phyloP scores from a whole-genome alignment of 2,329 filamentous ascomycete species.

The Botrytis galanthina region DNA sequence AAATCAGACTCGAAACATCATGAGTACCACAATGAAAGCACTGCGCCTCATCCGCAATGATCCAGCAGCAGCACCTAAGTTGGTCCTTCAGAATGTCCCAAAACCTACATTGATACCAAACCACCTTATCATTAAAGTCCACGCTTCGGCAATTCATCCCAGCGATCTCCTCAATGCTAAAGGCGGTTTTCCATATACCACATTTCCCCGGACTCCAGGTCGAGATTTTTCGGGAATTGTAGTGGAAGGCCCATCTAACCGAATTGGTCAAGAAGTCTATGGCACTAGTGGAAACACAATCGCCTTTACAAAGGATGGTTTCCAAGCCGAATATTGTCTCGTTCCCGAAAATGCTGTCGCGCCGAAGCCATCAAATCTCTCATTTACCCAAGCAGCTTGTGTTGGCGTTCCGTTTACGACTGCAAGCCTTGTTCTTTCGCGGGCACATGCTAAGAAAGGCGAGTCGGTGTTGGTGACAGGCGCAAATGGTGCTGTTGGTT shows the following conservation, averaged over 20 bases:
- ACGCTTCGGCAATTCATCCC: slow-evolving; percentile 34
- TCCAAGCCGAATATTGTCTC: slow-evolving; percentile 31
- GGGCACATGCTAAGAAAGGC: slow-evolving; percentile 20
- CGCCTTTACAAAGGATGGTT: slow-evolving; percentile 30
- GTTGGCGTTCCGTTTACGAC: slow-evolving; percentile 35
- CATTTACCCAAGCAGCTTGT: slow-evolving; percentile 29
- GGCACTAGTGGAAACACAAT: slow-evolving; percentile 31
- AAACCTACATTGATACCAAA: slow-evolving; percentile 26
- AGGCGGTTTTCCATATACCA: slow-evolving; percentile 30
- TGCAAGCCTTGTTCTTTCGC: slow-evolving; percentile 25
- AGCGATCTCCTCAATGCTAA: slow-evolving; percentile 31
- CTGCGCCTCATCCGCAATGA: slow-evolving; percentile 26
- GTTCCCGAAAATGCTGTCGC: slow-evolving; percentile 29
- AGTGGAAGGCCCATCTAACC: slow-evolving; percentile 21
- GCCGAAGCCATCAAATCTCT: slow-evolving; percentile 27
- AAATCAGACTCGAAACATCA: background rate
- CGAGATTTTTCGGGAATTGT: slow-evolving; percentile 32
- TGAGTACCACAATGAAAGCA: slow-evolving; percentile 30
- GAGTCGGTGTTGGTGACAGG: slow-evolving; percentile 31
- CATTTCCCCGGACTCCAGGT: slow-evolving; percentile 32
- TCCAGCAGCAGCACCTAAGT: slow-evolving; percentile 16
- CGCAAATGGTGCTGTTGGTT: slow-evolving; percentile 32
- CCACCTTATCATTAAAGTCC: slow-evolving; percentile 29
- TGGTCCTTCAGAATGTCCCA: slow-evolving; percentile 25
- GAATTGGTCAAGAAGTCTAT: slow-evolving; percentile 28